Conservation (phyloP, 805 yeast genomes). For the Yamadazyma akitaensis region DNA sequence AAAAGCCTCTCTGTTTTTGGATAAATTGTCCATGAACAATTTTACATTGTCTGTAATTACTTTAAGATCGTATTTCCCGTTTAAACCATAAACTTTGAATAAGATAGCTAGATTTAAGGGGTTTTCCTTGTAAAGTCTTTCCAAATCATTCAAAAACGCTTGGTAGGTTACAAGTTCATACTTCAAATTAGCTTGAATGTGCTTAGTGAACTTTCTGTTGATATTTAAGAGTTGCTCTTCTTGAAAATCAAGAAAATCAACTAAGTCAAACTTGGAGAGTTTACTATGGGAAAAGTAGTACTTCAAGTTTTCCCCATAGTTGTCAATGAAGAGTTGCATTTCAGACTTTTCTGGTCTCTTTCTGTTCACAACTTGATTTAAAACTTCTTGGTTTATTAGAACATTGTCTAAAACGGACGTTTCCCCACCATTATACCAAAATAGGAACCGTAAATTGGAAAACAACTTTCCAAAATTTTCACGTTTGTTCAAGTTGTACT, state of each 20-base stretch:
- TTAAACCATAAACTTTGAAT: background rate
- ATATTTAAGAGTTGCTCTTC: conserved; percentile 4
- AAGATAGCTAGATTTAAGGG: conserved; percentile 8
- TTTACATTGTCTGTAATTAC: conserved; percentile 3
- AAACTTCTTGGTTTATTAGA: conserved; percentile 25
- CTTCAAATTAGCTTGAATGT: conserved; percentile 2
- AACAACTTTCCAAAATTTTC: conserved; percentile 24
- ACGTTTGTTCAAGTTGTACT: conserved; percentile 17
- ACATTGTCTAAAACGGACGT: conserved; percentile 36
- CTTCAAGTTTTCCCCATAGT: background rate
- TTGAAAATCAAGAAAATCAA: conserved; percentile 11
- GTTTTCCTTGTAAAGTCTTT: conserved; percentile 3
- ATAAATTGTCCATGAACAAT: conserved; percentile 8
- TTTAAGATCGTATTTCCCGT: background rate
- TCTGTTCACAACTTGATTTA: conserved; percentile 21
- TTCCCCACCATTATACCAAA: conserved; percentile 29
- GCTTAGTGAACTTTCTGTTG: conserved; percentile 5
- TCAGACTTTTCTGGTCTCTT: conserved; percentile 7
- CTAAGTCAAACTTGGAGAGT: conserved; percentile 6
- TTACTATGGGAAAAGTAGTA: conserved; percentile 5
- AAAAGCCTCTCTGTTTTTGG: conserved; percentile 5
- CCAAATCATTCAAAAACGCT: conserved; percentile 3
- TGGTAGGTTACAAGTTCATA: conserved; percentile 6
- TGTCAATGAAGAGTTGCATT: conserved; percentile 3
- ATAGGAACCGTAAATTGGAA: conserved; percentile 29